These are phyloP conservation scores for Inga oerstediana DNA, from an alignment of 306 rosid species.

Conservation along the genomic window DNA sequence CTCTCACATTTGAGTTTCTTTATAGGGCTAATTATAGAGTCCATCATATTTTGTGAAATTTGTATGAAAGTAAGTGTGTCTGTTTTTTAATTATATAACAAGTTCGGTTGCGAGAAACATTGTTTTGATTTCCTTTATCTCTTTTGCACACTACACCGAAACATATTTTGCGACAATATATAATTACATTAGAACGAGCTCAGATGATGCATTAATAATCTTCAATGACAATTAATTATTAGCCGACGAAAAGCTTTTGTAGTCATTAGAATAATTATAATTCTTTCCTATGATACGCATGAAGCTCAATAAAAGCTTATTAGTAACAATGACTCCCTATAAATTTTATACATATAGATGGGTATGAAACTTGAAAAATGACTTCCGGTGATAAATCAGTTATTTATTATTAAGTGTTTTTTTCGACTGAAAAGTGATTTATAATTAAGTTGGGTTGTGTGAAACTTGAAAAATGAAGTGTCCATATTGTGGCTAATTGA, in stretches of 20 bases:
- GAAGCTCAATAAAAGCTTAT: background rate
- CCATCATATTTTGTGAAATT: constrained; percentile 36
- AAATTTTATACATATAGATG: too few relatives aligned
- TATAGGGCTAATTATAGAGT: background rate
- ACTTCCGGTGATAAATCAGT: too few relatives aligned
- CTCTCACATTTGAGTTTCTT: background rate
- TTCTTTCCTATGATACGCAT: background rate
- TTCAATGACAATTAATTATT: background rate
- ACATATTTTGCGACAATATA: background rate
- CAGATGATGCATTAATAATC: background rate
- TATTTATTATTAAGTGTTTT: too few relatives aligned
- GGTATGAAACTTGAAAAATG: too few relatives aligned
- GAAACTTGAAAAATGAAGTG: too few relatives aligned
- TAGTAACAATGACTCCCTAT: too few relatives aligned
- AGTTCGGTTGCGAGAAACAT: constrained; percentile 8
- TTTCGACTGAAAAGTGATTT: too few relatives aligned
- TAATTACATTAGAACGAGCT: background rate
- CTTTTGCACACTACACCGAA: background rate
- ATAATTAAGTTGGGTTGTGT: too few relatives aligned
- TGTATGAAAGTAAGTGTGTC: constrained; percentile 35
- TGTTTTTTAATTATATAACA: constrained; percentile 24
- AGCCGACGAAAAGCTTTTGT: background rate
- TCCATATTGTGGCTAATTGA: too few relatives aligned
- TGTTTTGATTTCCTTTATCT: background rate
- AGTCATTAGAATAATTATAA: background rate